Percentiles rank a stretch among this genome's conserved stretches.
Conservation (phyloP, 768 basidiomycete species). For the Boletus barrowsii region DNA sequence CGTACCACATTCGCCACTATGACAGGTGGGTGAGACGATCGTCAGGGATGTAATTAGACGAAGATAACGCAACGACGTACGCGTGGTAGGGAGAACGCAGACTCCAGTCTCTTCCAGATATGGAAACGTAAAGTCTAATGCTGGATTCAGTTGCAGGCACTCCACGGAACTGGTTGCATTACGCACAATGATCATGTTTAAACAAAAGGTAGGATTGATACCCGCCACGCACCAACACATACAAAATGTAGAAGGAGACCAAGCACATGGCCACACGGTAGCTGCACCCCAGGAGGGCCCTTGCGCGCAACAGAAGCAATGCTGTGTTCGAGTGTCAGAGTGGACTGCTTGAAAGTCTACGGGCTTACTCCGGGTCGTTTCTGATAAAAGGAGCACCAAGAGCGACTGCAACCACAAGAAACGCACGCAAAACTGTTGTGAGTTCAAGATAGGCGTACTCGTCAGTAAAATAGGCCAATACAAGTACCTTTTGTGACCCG, state of each 20-base stretch:
- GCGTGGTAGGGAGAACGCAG: not conserved
- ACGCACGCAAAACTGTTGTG: constrained; percentile 10
- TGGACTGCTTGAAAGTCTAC: not conserved
- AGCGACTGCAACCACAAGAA: not conserved
- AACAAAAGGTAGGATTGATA: not conserved
- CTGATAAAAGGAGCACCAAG: constrained; percentile 1
- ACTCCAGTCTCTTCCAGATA: not conserved
- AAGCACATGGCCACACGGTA: not conserved
- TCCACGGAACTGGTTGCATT: not conserved
- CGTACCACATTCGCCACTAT: not conserved
- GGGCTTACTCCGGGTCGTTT: constrained; percentile 14
- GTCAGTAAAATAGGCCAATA: not conserved
- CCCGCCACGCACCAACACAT: constrained; percentile 1
- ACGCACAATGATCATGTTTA: not conserved
- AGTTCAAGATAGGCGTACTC: not conserved
- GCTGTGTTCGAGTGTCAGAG: constrained; percentile 2
- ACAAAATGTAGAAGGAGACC: constrained; percentile 9
- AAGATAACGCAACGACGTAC: not conserved
- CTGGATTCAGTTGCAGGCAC: not conserved
- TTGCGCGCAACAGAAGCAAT: constrained; percentile 18
- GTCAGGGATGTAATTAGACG: not conserved
- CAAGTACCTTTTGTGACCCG: constrained; percentile 7
- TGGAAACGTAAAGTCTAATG: not conserved
- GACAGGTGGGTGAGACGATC: not conserved
- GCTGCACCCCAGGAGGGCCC: constrained; percentile 19